Evolutionary conservation across 805 yeast species (phyloP).

Genomic region (Yarrowia deformans): DNA sequence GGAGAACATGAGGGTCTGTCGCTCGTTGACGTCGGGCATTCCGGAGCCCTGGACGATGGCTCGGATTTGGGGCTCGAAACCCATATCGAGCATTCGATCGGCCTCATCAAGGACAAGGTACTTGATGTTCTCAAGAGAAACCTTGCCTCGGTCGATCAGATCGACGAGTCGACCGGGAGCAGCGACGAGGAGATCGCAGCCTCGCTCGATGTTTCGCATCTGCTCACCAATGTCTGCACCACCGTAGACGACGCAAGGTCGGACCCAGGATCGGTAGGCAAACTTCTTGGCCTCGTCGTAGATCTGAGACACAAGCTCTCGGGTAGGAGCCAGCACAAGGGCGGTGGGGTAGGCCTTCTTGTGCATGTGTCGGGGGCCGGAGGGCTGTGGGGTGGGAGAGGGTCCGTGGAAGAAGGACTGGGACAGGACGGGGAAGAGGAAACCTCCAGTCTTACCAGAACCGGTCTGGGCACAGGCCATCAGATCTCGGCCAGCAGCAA

Average conservation of each 20-base stretch:
- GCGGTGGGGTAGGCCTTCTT: conserved; percentile 93
- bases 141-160: conserved; percentile 91
- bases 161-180: conserved; percentile 99
- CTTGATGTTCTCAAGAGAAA: conserved; percentile 87
- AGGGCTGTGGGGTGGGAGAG: conserved; percentile 59
- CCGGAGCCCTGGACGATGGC: conserved; percentile 97
- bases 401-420: conserved; percentile 93
- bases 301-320: conserved; percentile 98
- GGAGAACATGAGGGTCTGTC: conserved; percentile 98
- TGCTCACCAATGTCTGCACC: conserved; percentile 94
- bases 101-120: conserved; percentile 98
- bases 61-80: conserved; percentile 99
- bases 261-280: conserved; percentile 98
- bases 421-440: conserved; percentile 95
- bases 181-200: conserved; percentile 96
- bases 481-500: conserved; percentile 85
- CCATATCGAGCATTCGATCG: conserved; percentile 99
- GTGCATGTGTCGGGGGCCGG: conserved; percentile 48
- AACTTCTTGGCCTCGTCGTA: conserved; percentile 95
- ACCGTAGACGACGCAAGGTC: conserved; percentile 96
- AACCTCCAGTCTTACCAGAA: conserved; percentile 99
- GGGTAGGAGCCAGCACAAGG: conserved; percentile 95
- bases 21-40: conserved; percentile 88
- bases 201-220: conserved; percentile 85
- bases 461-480: conserved; percentile 99